Evolutionary conservation across 192 early-diverging fungal species (phyloP).

Genomic region (Backusella australiensis): DNA sequence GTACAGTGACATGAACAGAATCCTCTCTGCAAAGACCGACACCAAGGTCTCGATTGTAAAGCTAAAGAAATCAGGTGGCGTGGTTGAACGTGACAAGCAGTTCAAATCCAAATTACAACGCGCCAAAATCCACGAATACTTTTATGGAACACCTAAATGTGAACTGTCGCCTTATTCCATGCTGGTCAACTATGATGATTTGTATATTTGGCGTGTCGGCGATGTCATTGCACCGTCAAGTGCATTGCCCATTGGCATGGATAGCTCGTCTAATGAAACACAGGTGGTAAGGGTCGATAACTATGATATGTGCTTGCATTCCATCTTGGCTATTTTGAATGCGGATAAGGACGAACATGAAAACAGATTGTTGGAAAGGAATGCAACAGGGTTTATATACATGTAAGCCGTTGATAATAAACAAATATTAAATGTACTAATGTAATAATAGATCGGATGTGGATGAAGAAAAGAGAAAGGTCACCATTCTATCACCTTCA

Average conservation of each 20-base stretch:
- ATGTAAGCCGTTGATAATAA: constrained; percentile 49
- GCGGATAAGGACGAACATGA: constrained; percentile 50
- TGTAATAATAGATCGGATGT: constrained; percentile 59
- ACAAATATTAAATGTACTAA: not conserved
- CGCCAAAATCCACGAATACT: constrained; percentile 86
- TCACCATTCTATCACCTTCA: constrained; percentile 84
- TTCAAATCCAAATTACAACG: constrained; percentile 70
- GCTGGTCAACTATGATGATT: constrained; percentile 74
- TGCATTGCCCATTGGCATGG: constrained; percentile 87
- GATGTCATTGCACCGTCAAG: constrained; percentile 86
- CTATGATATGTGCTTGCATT: constrained; percentile 79
- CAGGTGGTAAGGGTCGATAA: constrained; percentile 78
- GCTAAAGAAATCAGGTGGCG: constrained; percentile 90
- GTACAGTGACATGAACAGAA: constrained; percentile 74
- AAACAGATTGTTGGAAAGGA: constrained; percentile 58
- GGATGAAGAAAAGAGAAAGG: constrained; percentile 74
- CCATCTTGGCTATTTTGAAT: constrained; percentile 81
- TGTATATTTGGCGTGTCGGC: constrained; percentile 75
- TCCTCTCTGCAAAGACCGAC: constrained; percentile 39
- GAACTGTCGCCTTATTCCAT: constrained; percentile 84
- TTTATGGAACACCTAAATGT: constrained; percentile 81
- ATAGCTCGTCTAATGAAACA: constrained; percentile 74
- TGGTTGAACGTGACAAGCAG: constrained; percentile 80
- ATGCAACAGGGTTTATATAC: constrained; percentile 81
- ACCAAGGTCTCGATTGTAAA: constrained; percentile 71